Evolutionary conservation across 306 rosid genomes (phyloP), one percentile per base, ranked within the genome.

Genomic region (Rubus idaeus): DNA sequence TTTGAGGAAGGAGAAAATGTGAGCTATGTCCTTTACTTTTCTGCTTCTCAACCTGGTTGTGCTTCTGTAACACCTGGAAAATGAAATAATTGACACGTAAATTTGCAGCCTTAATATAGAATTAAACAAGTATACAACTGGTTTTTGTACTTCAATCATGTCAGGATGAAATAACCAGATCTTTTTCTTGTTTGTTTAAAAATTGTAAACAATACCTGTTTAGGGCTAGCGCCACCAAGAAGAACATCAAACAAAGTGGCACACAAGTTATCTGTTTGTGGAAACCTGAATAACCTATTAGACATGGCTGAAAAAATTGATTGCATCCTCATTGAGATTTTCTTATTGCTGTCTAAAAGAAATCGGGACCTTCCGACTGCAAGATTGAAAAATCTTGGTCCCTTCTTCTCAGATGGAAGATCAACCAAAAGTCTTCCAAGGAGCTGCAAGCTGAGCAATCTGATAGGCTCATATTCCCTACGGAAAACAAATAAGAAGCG

Each of bases 221-320:
- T 95, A 81, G 98, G 98, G 85, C 98, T 95, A 80, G 98, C 98
- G 83, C 98, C 98, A 58, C 98, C 98, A 61, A 95, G 98, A 86
- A 95, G 97, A 83, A 89, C 96, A 82, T 95, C 98, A 82, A 95
- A 95, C 80, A 95, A 87, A 71, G 97, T 86, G 73, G 97, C 98
- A 85, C 97, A 88, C 30, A 95, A 77, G 86, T 89, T 86, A 71
- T 95, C 98, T 30, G 98, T 88, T 85, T 80, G 96, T 57, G 92
- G 93, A 89, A 95, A 95, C 86, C 95, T 83, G 84, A 95, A 95
- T 82, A 95, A 84, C 71, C 96, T 92, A 77, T 95, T 90, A 62
- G 97, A 85, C 77, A 95, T 92, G 68, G 91, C 96, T 60, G 89
- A 75, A 84, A 89, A 89, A 82, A 95, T 85, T 30, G 93, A 93